Conservation (phyloP, 164 flowering plant species). For the Dillenia suffruticosa region DNA sequence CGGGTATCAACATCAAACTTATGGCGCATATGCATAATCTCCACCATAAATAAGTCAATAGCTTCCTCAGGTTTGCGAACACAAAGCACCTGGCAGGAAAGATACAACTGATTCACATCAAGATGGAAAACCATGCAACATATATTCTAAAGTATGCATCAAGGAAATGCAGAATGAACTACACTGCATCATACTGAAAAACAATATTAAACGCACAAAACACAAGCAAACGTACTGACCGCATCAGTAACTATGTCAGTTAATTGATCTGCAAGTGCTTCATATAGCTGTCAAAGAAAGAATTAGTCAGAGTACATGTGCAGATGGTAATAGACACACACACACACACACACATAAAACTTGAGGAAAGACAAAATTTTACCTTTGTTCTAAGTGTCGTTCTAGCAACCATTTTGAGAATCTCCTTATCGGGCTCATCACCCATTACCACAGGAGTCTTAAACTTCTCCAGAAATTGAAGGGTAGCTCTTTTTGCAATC, state of each 20-base stretch:
- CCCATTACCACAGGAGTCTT: conserved; percentile 94
- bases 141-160: background rate
- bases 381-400: conserved; percentile 97
- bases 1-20: conserved; percentile 98
- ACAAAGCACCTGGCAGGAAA: conserved; percentile 72
- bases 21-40: conserved; percentile 99
- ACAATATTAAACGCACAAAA: background rate
- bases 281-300: conserved; percentile 57
- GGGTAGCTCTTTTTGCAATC: conserved; percentile 94
- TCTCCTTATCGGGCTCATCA: conserved; percentile 88
- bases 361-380: background rate
- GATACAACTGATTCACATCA: background rate
- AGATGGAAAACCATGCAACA: background rate
- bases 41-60: conserved; percentile 97
- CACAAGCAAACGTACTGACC: conserved; percentile 42
- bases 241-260: conserved; percentile 91
- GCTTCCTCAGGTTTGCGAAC: conserved; percentile 89
- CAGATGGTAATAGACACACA: background rate
- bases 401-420: conserved; percentile 95
- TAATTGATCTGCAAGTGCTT: conserved; percentile 89
- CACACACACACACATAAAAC: background rate
- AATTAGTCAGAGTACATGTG: background rate
- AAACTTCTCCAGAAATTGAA: conserved; percentile 87
- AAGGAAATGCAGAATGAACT: background rate
- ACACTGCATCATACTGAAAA: no score